Evolutionary conservation across 129 eudicot genomes (phyloP).

Genomic region (Silybum marianum): DNA sequence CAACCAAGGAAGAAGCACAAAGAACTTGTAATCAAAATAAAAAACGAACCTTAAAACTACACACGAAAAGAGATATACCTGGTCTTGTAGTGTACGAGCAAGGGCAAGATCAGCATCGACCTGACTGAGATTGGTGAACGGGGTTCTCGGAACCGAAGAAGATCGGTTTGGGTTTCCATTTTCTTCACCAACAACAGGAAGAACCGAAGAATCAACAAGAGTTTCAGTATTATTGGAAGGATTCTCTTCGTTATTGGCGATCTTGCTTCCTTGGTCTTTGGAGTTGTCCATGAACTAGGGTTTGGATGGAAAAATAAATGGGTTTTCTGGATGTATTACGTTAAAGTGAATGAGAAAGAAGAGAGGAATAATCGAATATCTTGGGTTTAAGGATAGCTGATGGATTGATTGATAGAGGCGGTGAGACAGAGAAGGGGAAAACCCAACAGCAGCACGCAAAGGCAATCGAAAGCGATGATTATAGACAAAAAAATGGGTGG

Average conservation of each 20-base stretch:
- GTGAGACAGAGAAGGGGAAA: conserved; percentile 11
- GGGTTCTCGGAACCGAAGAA: conserved; percentile 42
- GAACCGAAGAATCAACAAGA: conserved; percentile 1
- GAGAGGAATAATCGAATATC: not conserved
- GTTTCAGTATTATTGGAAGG: conserved; percentile 6
- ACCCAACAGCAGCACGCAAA: conserved; percentile 19
- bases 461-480: conserved; percentile 18
- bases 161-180: conserved; percentile 13
- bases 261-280: conserved; percentile 32
- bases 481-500: not conserved
- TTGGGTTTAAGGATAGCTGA: not conserved
- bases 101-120: conserved; percentile 95
- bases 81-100: conserved; percentile 89
- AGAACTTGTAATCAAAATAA: not conserved
- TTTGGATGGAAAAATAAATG: not conserved
- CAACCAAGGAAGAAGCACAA: not conserved
- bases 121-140: conserved; percentile 80
- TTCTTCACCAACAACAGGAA: not conserved
- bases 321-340: not conserved
- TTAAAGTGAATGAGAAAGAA: not conserved
- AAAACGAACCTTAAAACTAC: not conserved
- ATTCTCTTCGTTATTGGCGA: conserved; percentile 19
- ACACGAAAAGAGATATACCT: conserved; percentile 36
- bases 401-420: not conserved
- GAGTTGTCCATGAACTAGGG: conserved; percentile 35